These are phyloP conservation scores for Dimargaris cristalligena DNA, from an alignment of 192 early-diverging fungal species.

Conservation along the genomic window DNA sequence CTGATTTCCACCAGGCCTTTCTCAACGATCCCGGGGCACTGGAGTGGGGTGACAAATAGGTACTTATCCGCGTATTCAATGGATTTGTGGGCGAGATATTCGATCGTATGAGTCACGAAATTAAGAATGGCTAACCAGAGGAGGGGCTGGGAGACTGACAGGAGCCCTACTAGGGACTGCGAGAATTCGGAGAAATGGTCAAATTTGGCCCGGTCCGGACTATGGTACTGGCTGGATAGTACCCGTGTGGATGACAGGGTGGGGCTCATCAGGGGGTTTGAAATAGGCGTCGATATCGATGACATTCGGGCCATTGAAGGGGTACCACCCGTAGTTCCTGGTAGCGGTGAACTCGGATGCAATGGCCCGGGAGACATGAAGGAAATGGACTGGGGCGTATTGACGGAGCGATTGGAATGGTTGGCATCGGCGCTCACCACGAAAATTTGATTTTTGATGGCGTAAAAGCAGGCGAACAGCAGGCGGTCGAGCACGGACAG, in stretches of 20 bases:
- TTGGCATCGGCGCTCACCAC: too few relatives aligned
- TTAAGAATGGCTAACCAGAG: not conserved
- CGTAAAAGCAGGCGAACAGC: conserved; percentile 1
- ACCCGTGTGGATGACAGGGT: not conserved
- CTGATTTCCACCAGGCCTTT: too few relatives aligned
- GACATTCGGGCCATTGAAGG: not conserved
- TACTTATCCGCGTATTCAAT: not conserved
- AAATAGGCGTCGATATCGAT: not conserved
- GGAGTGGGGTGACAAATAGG: not conserved
- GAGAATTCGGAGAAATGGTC: not conserved
- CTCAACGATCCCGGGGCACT: not conserved
- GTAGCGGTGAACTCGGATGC: not conserved
- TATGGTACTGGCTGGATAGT: not conserved
- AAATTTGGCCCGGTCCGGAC: not conserved
- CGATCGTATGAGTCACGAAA: not conserved
- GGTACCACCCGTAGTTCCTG: not conserved
- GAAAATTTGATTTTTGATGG: too few relatives aligned
- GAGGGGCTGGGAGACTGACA: not conserved
- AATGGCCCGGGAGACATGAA: not conserved
- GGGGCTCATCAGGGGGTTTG: not conserved
- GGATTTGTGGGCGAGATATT: not conserved
- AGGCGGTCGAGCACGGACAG: conserved; percentile 1
- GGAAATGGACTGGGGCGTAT: conserved; percentile 5
- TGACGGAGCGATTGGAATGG: not conserved
- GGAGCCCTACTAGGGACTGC: not conserved